Conservation (phyloP, 768 basidiomycete species). For the Panaeolus papilionaceus region DNA sequence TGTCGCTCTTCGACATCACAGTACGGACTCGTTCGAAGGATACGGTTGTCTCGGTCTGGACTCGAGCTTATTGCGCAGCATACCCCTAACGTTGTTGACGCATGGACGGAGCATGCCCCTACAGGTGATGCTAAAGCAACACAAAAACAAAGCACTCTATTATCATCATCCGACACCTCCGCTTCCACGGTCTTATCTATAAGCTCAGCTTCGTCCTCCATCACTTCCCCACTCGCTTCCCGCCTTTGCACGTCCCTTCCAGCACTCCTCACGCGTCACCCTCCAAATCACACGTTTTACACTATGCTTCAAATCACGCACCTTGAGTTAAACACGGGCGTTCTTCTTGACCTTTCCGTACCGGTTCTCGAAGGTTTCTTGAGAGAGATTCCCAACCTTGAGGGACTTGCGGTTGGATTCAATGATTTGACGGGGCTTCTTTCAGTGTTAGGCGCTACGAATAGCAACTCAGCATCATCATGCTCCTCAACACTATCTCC, state of each 20-base stretch:
- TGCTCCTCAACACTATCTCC: too few species aligned
- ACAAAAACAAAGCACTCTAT: neutral
- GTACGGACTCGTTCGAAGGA: slow-evolving; percentile 10
- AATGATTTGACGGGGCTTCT: slow-evolving; percentile 37
- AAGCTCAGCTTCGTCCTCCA: slow-evolving; percentile 31
- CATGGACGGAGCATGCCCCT: neutral
- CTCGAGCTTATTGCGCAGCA: neutral
- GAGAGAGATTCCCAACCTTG: slow-evolving; percentile 26
- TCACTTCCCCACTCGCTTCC: neutral
- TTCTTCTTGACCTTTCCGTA: slow-evolving; percentile 32
- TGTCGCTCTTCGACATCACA: slow-evolving; percentile 8
- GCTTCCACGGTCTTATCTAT: slow-evolving; percentile 25
- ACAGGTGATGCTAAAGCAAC: neutral
- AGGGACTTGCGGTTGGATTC: slow-evolving; percentile 35
- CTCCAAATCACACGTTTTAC: slow-evolving; percentile 21
- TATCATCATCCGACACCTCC: neutral
- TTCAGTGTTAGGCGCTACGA: slow-evolving; percentile 25
- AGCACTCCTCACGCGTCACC: neutral
- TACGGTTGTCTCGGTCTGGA: slow-evolving; percentile 1
- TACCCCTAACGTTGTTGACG: neutral
- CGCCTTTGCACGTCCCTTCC: neutral
- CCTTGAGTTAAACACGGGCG: slow-evolving; percentile 39
- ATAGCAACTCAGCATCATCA: too few species aligned
- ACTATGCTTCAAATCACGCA: slow-evolving; percentile 30
- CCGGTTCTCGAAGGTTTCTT: slow-evolving; percentile 30